These are phyloP conservation scores for Agrocybe pediades DNA, from an alignment of 768 basidiomycete genomes.

Conservation along the genomic window DNA sequence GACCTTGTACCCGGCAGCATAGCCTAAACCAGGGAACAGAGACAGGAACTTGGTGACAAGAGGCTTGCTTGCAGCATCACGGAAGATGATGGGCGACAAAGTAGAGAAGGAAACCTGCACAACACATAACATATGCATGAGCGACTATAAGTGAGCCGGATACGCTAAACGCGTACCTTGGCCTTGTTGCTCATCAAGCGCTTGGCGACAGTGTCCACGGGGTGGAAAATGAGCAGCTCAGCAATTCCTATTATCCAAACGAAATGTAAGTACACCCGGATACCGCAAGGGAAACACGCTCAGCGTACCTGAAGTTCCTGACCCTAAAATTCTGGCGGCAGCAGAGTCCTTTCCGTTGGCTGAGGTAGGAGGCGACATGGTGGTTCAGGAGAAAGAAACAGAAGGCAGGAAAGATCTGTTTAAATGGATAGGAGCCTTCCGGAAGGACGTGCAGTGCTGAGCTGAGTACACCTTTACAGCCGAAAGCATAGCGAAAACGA, in stretches of 20 bases:
- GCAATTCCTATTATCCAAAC: constrained; percentile 68
- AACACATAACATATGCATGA: neutral
- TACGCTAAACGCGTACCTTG: constrained; percentile 48
- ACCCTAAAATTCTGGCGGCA: constrained; percentile 86
- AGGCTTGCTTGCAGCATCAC: constrained; percentile 74
- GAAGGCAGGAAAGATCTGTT: neutral
- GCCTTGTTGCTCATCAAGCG: constrained; percentile 97
- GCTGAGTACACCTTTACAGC: no score
- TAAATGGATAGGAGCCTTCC: no score
- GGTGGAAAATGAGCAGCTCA: constrained; percentile 94
- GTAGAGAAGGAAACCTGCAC: constrained; percentile 61
- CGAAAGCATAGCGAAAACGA: no score
- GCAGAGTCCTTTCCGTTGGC: constrained; percentile 83
- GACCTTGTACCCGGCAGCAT: constrained; percentile 98
- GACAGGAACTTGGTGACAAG: constrained; percentile 74
- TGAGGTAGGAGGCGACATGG: constrained; percentile 40
- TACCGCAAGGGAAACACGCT: neutral
- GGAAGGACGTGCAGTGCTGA: no score
- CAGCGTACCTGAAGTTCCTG: constrained; percentile 83
- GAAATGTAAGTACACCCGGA: constrained; percentile 3
- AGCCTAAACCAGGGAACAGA: constrained; percentile 97
- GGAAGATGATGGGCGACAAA: constrained; percentile 83
- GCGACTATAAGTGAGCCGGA: neutral
- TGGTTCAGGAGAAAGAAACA: constrained; percentile 1
- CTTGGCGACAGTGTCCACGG: constrained; percentile 98